Base-by-base conservation (phyloP, 2,329 filamentous ascomycete species). In the Pseudogymnoascus sp. region DNA sequence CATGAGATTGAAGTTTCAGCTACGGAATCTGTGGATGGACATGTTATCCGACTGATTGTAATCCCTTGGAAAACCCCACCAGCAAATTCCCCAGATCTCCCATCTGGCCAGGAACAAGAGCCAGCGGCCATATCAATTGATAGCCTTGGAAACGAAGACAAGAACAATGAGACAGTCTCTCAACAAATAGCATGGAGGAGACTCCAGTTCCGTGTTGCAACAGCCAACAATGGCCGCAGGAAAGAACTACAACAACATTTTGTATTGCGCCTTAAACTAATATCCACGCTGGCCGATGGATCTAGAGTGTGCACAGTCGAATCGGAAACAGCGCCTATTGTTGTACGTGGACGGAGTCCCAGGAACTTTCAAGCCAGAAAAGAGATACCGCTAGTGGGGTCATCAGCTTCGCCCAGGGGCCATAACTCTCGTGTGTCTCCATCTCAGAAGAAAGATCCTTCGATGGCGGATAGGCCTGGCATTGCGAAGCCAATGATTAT, bases 191-290 rank as follows among this genome's bases (percentile, higher is more conserved):
- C 92, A 55, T 97, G 93, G 91, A 92, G 94, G 70, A 84, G 93
- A 63, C 77, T 97, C 65, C 93, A 97, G 71, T 97, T 97, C 72
- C 83, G 93, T 69, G 96, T 88, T 80, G 93, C 93, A 16, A 97
- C 93, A 7, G 93, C 93, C 63, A 97, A 97, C 77, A 97, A 97
- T 73, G 93, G 93, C 10, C 86, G 93, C 64, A 83, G 93, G 66
- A 96, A 96, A 77, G 93, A 97, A 74, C 82, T 97, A 52, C 93
- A 97, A 73, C 93, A 97, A 72, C 93, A 97, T 76, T 97, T 97
- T 74, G 87, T 96, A 10, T 82, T 97, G 63, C 88, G 92, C 66
- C 78, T 97, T 60, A 96, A 93, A 74, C 87, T 96, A 8, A 80
- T 92, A 66, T 92, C 88, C 14, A 94, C 91, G 0, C 78, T 97